A percentile compares a stretch with the other conserved stretches of the same genome.
Evolutionary conservation across 805 yeast species (phyloP).

Genomic region (Wickerhamiella kazuoi): DNA sequence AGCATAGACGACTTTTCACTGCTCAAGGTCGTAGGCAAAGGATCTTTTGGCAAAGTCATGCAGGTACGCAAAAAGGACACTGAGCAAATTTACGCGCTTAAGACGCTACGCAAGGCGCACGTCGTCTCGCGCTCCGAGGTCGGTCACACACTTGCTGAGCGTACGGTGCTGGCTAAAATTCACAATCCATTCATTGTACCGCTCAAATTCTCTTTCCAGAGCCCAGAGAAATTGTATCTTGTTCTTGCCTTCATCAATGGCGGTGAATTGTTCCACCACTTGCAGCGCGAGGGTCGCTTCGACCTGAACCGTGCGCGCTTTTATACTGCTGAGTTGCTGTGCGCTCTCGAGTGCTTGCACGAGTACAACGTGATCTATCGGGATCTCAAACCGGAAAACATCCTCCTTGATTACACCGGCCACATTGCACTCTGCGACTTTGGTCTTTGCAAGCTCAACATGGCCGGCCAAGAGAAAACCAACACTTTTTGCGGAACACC

Average conservation of each 20-base stretch:
- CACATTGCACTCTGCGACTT: slow-evolving; percentile 96
- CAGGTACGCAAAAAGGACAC: slow-evolving; percentile 95
- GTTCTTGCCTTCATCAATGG: slow-evolving; percentile 91
- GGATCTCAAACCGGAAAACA: slow-evolving; percentile 92
- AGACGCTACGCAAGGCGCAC: slow-evolving; percentile 84
- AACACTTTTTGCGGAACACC: slow-evolving; percentile 97
- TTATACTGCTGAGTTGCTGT: slow-evolving; percentile 82
- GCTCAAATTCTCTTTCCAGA: slow-evolving; percentile 84
- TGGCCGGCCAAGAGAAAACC: slow-evolving; percentile 71
- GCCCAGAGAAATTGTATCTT: slow-evolving; percentile 84
- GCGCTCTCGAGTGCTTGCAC: slow-evolving; percentile 86
- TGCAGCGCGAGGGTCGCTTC: slow-evolving; percentile 80
- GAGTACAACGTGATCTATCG: slow-evolving; percentile 84
- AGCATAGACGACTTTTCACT: slow-evolving; percentile 84
- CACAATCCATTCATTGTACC: slow-evolving; percentile 94
- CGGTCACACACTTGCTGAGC: slow-evolving; percentile 88
- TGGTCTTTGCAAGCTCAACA: slow-evolving; percentile 88
- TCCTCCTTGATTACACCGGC: slow-evolving; percentile 85
- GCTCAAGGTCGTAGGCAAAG: slow-evolving; percentile 90
- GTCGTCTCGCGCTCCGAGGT: slow-evolving; percentile 90
- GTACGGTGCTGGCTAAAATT: slow-evolving; percentile 85
- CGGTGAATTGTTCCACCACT: slow-evolving; percentile 87
- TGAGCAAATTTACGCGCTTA: slow-evolving; percentile 81
- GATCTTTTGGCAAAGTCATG: slow-evolving; percentile 97
- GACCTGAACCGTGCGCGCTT: slow-evolving; percentile 78